Evolutionary conservation across 352 stramenopile species (phyloP).

Genomic region (Vaucheria bursata): DNA sequence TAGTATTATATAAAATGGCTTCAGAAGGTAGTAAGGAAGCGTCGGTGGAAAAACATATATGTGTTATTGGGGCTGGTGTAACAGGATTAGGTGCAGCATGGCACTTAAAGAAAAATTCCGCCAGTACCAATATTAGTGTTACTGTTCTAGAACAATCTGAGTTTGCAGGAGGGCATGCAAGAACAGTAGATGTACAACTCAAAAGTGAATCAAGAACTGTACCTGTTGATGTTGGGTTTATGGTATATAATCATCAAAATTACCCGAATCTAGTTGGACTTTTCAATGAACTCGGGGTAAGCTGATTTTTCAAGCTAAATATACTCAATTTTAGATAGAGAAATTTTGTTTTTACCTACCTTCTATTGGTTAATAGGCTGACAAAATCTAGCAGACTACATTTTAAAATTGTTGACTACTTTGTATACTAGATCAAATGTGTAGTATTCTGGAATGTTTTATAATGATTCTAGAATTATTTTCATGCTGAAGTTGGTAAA

Average conservation of each 20-base stretch:
- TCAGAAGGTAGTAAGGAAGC: too few relatives aligned
- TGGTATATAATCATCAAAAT: conserved; percentile 78
- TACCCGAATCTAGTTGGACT: conserved; percentile 75
- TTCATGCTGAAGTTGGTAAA: too few relatives aligned
- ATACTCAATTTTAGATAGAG: too few relatives aligned
- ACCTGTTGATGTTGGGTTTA: conserved; percentile 73
- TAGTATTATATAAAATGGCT: too few relatives aligned
- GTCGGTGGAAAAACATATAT: too few relatives aligned
- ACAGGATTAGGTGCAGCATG: conserved; percentile 49
- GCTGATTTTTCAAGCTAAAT: too few relatives aligned
- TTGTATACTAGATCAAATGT: too few relatives aligned
- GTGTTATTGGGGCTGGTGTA: conserved; percentile 49
- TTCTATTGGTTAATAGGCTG: too few relatives aligned
- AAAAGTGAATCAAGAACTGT: conserved; percentile 37
- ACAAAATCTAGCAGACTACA: too few relatives aligned
- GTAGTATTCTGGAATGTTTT: too few relatives aligned
- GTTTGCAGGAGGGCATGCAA: conserved; percentile 53
- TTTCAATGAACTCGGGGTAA: conserved; percentile 62
- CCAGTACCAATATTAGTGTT: conserved; percentile 47
- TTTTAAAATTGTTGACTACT: too few relatives aligned
- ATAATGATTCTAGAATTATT: too few relatives aligned
- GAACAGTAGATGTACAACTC: conserved; percentile 52
- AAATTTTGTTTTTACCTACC: conserved; percentile 66
- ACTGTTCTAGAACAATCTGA: conserved; percentile 54
- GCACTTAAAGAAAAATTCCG: conserved; percentile 34